These are phyloP conservation scores for Cyclocybe aegerita DNA, from an alignment of 768 basidiomycete species.

Conservation along the genomic window DNA sequence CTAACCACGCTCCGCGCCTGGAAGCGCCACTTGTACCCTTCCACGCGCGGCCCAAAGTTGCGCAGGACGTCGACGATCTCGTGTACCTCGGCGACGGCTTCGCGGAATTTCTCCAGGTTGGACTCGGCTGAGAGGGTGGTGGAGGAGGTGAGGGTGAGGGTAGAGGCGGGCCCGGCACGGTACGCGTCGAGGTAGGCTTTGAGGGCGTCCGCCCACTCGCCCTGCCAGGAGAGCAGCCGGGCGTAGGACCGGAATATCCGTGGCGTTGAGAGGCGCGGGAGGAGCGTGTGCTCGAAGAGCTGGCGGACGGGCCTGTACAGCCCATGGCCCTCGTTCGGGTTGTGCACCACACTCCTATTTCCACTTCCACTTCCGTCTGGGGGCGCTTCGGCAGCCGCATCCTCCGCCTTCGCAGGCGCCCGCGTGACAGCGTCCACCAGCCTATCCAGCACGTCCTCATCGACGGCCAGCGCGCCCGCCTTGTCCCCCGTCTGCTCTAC, in stretches of 20 bases:
- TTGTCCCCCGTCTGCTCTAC: slow-evolving; percentile 70
- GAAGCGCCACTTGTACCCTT: slow-evolving; percentile 70
- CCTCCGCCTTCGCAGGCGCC: slow-evolving; percentile 38
- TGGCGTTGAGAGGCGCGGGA: slow-evolving; percentile 78
- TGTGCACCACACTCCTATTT: slow-evolving; percentile 23
- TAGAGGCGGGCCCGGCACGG: slow-evolving; percentile 61
- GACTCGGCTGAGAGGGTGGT: slow-evolving; percentile 37
- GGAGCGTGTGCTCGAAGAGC: slow-evolving; percentile 75
- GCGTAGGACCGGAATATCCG: slow-evolving; percentile 85
- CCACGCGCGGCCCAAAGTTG: slow-evolving; percentile 77
- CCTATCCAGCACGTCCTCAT: slow-evolving; percentile 85
- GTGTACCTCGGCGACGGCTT: slow-evolving; percentile 75
- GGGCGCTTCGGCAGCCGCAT: slow-evolving; percentile 23
- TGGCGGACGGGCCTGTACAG: slow-evolving; percentile 65
- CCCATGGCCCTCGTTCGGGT: slow-evolving; percentile 67
- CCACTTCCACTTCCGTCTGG: slow-evolving; percentile 20
- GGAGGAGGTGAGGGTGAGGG: slow-evolving; percentile 3
- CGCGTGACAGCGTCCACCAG: slow-evolving; percentile 86
- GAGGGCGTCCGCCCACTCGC: slow-evolving; percentile 72
- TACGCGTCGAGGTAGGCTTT: slow-evolving; percentile 87
- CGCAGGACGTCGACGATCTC: slow-evolving; percentile 82
- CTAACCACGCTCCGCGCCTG: slow-evolving; percentile 86
- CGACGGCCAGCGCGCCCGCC: slow-evolving; percentile 57
- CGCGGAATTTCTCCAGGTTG: slow-evolving; percentile 67
- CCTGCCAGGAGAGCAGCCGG: slow-evolving; percentile 73